Evolutionary conservation across 2,329 filamentous ascomycete genomes (phyloP), one percentile per base, ranked within the genome.

Genomic region (Neofusicoccum ribis): DNA sequence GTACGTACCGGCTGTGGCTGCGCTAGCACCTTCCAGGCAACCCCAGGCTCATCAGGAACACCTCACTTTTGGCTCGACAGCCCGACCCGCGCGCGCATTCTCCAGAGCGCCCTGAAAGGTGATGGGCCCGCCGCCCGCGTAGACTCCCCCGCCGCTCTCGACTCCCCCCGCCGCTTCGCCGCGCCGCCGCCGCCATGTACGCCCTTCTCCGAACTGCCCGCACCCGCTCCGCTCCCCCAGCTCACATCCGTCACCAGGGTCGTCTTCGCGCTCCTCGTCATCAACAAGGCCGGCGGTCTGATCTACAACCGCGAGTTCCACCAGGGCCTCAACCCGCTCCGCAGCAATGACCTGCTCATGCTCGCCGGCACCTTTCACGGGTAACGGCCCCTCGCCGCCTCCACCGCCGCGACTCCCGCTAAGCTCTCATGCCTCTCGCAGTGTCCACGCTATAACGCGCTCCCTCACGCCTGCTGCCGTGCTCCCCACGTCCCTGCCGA

Each of bases 361-460:
- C 88, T 99, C 34, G 95, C 95, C 6, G 95, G 95, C 65, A 99
- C 95, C 63, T 99, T 99, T 78, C 95, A 99, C 76, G 95, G 92
- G 91, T 93, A 81, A 12, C 9, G 68, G 80, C 59, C 43, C n/a
- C n/a, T 65, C 52, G 50, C 17, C n/a, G 17, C n/a, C 51, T 44
- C 23, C 20, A 11, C 63, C 44, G n/a, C 39, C 27, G 9, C 36
- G 23, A 17, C 56, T 39, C 34, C n/a, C 11, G 47, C 37, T 39
- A 49, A 27, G 41, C 68, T 68, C 20, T 67, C 34, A 39, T 20
- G 34, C 17, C 23, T n/a, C 49, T 63, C 27, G 15, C 64, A 85
- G 86, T 68, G 87, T 89, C 74, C 87, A 89, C 74, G 87, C 87
- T 67, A 89, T 89, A 68, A 87, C 86, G 3, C 81, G 83, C 68